Percentiles rank a stretch among this genome's conserved stretches.
These are phyloP conservation scores for Davidsoniella neocaledoniae DNA, from an alignment of 2,329 filamentous ascomycete species.

Conservation along the genomic window DNA sequence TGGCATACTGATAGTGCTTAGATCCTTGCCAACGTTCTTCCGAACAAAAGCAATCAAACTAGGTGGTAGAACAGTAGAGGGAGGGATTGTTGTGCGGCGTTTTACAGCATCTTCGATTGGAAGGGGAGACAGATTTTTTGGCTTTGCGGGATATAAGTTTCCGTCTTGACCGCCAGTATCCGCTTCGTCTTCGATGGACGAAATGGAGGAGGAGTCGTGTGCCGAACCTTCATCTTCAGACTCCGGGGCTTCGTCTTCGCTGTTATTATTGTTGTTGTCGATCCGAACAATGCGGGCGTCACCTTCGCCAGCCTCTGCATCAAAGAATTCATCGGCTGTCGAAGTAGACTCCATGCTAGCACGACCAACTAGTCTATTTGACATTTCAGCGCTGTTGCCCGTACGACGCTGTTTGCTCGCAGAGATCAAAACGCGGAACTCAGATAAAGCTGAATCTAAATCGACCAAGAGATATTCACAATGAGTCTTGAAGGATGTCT, in stretches of 20 bases:
- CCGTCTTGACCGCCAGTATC: slow-evolving; percentile 43
- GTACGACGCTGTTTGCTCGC: slow-evolving; percentile 65
- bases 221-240: slow-evolving; percentile 37
- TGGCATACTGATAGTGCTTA: slow-evolving; percentile 94
- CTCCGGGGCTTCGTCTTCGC: slow-evolving; percentile 46
- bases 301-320: slow-evolving; percentile 54
- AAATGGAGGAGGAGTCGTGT: slow-evolving; percentile 40
- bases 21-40: slow-evolving; percentile 95
- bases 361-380: slow-evolving; percentile 20
- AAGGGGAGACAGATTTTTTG: slow-evolving; percentile 61
- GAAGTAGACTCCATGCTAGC: slow-evolving; percentile 66
- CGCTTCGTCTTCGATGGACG: slow-evolving; percentile 43
- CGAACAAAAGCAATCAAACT: slow-evolving; percentile 86
- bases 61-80: slow-evolving; percentile 64
- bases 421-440: slow-evolving; percentile 62
- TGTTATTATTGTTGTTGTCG: slow-evolving; percentile 32
- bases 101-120: slow-evolving; percentile 49
- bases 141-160: slow-evolving; percentile 53
- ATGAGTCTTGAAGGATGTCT: slow-evolving; percentile 58
- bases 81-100: slow-evolving; percentile 53
- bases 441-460: slow-evolving; percentile 64
- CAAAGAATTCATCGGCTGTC: slow-evolving; percentile 82
- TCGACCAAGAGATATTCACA: slow-evolving; percentile 71
- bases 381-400: slow-evolving; percentile 28
- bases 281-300: slow-evolving; percentile 60